A percentile compares a stretch with the other conserved stretches of the same genome.
Evolutionary conservation across 2,329 filamentous ascomycete genomes (phyloP).

Genomic region (Cordyceps javanica): DNA sequence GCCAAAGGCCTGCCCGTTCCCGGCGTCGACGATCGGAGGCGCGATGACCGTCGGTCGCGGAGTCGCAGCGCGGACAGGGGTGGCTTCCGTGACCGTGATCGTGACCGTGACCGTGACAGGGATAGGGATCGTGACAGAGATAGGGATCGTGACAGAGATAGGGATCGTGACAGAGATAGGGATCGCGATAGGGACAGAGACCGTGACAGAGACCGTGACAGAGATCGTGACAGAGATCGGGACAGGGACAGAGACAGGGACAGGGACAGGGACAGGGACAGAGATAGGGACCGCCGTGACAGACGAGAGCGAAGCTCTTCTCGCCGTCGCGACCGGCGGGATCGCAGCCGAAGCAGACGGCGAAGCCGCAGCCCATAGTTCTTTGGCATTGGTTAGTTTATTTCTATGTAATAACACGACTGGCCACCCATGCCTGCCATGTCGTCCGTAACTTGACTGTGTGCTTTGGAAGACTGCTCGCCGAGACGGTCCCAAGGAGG

Average conservation of each 20-base stretch:
- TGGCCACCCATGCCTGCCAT: no score
- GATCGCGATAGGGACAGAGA: slow-evolving; percentile 27
- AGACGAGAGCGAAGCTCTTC: slow-evolving; percentile 29
- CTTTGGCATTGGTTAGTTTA: not conserved
- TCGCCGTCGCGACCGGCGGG: slow-evolving; percentile 21
- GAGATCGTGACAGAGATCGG: slow-evolving; percentile 20
- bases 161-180: slow-evolving; percentile 29
- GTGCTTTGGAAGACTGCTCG: no score
- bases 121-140: slow-evolving; percentile 21
- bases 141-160: slow-evolving; percentile 29
- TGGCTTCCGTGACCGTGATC: slow-evolving; percentile 27
- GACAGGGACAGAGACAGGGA: slow-evolving; percentile 26
- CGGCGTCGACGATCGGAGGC: slow-evolving; percentile 47
- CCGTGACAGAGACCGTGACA: slow-evolving; percentile 23
- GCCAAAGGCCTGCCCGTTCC: slow-evolving; percentile 53
- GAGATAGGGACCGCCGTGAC: slow-evolving; percentile 17
- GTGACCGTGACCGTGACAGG: slow-evolving; percentile 22
- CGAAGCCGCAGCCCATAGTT: slow-evolving; percentile 32
- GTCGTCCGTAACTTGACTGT: no score
- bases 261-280: slow-evolving; percentile 24
- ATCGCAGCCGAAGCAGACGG: slow-evolving; percentile 33
- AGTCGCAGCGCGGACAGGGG: slow-evolving; percentile 23
- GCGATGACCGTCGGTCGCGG: slow-evolving; percentile 33
- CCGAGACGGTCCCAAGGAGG: no score
- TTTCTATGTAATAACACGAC: not conserved